These are phyloP conservation scores for Hapsidospora chrysogenum DNA, from an alignment of 495 filamentous ascomycete genomes.

Conservation along the genomic window DNA sequence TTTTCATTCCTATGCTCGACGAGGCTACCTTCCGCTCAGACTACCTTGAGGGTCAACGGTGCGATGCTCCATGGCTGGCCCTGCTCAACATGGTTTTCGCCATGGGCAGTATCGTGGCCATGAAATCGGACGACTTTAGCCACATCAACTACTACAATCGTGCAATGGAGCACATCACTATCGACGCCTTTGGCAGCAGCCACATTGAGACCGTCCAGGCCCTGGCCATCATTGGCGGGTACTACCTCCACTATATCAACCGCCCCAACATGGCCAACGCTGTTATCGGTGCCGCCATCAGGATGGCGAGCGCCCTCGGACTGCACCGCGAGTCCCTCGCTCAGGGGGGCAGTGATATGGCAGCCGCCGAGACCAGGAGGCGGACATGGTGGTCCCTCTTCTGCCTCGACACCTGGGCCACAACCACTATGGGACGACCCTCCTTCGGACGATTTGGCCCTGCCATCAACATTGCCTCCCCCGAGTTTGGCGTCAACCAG, in stretches of 20 bases:
- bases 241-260: slow-evolving; percentile 68
- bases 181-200: slow-evolving; percentile 52
- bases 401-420: slow-evolving; percentile 67
- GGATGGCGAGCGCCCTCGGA: slow-evolving; percentile 57
- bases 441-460: slow-evolving; percentile 61
- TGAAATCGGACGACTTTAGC: slow-evolving; percentile 49
- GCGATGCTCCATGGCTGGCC: slow-evolving; percentile 58
- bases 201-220: slow-evolving; percentile 58
- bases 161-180: slow-evolving; percentile 47
- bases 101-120: slow-evolving; percentile 55
- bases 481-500: slow-evolving; percentile 34
- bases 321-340: slow-evolving; percentile 56
- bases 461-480: slow-evolving; percentile 52
- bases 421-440: slow-evolving; percentile 59
- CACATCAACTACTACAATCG: slow-evolving; percentile 59
- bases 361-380: slow-evolving; percentile 44
- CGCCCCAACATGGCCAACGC: slow-evolving; percentile 61
- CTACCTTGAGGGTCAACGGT: slow-evolving; percentile 47
- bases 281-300: slow-evolving; percentile 45
- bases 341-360: slow-evolving; percentile 32
- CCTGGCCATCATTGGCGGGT: slow-evolving; percentile 53
- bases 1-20: slow-evolving; percentile 62
- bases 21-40: slow-evolving; percentile 58
- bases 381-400: slow-evolving; percentile 70
- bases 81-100: slow-evolving; percentile 71